A percentile compares a stretch with the other conserved stretches of the same genome.
Conservation (phyloP, 2,329 filamentous ascomycete genomes). For the Diplodia intermedia region DNA sequence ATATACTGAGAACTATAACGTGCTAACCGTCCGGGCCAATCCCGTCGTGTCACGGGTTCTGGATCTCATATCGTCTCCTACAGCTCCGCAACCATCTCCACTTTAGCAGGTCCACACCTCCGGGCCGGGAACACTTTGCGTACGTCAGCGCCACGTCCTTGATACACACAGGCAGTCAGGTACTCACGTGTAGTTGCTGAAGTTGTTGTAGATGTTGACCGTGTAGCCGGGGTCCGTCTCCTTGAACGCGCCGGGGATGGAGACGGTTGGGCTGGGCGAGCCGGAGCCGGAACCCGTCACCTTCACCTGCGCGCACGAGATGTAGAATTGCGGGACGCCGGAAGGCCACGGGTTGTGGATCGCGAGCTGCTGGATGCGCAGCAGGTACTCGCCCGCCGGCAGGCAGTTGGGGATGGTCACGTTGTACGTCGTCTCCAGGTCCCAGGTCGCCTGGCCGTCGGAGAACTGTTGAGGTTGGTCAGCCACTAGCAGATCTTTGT, state of each 20-base stretch:
- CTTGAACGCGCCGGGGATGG: slow-evolving; percentile 38
- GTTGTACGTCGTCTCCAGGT: slow-evolving; percentile 39
- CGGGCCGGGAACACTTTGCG: slow-evolving; percentile 40
- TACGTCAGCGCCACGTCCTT: not conserved
- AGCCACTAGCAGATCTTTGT: not conserved
- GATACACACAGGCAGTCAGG: not conserved
- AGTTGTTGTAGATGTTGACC: slow-evolving; percentile 40
- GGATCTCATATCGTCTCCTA: not conserved
- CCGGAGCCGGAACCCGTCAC: slow-evolving; percentile 37
- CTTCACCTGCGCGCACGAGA: slow-evolving; percentile 37
- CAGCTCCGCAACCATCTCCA: not conserved
- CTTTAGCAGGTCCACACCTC: slow-evolving; percentile 47
- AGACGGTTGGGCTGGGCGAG: slow-evolving; percentile 36
- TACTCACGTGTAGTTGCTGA: slow-evolving; percentile 45
- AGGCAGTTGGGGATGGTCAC: slow-evolving; percentile 38
- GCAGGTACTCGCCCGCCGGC: slow-evolving; percentile 34
- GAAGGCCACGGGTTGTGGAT: slow-evolving; percentile 28
- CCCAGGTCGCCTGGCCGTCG: slow-evolving; percentile 44
- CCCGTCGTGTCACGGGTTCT: not conserved
- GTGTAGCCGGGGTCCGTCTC: slow-evolving; percentile 33
- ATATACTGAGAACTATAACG: slow-evolving; percentile 1
- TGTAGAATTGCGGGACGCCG: slow-evolving; percentile 34
- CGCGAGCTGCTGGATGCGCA: slow-evolving; percentile 25
- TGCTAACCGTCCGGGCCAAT: not conserved
- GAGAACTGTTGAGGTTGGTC: slow-evolving; percentile 38